Base-by-base conservation (phyloP, 164 flowering plant genomes). In the Paratinospora sagittata region DNA sequence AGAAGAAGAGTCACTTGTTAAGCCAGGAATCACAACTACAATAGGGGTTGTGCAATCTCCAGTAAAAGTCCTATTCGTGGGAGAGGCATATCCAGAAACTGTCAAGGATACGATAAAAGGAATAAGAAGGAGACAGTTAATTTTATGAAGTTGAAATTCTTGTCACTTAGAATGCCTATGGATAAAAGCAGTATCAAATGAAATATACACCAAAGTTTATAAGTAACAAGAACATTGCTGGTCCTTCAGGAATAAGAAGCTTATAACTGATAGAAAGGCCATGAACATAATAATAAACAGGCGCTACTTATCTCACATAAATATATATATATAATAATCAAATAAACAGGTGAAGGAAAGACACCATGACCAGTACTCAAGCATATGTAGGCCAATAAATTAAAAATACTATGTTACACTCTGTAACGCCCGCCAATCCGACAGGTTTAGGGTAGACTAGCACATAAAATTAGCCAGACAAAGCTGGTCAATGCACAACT, bases 1-100 rank as follows among this genome's bases (percentile, higher is more conserved):
- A 69, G 97, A 82, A 67, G 77, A 61, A 70, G 99, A 95, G 79
- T 95, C 99, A 69, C 99, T 92, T 27, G 93, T 89, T 73, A 95
- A 72, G 49, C 99, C 99, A 61, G 98, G 99, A 73, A 95, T 74
- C 70, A 95, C 89, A 36, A 92, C 74, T 73, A 87, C 84, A 79
- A 91, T 84, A 13, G 99, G 98, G n/a, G 96, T 88, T 17, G 78
- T 76, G 52, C 85, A 93, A 79, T 89, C 86, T 69, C 83, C 83
- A 8, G 84, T 57, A 52, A 81, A 75, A 10, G 60, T 55, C 67
- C 65, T 61, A 70, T 76, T 72, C 70, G 45, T 66, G 58, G 55
- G 67, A 13, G 72, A 72, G 65, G 74, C 67, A 63, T 72, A 84
- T 45, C 82, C 79, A 6, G 78, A 26, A 70, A 85, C 96, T 88